Conservation (phyloP, 306 rosid species). For the barrel medic (Medicago truncatula) region MtrunA17r5.0-ANR NC_053048.1:56102501-56103000, state of each 20-base stretch:
- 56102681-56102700: not conserved
- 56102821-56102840: too few species aligned
- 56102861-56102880: too few species aligned
- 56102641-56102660: conserved; percentile 51
- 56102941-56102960: not conserved
- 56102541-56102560: too few species aligned
- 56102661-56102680: conserved; percentile 96
- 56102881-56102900: not conserved
- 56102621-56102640: not conserved
- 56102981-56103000: too few species aligned
- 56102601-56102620: not conserved
- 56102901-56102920: not conserved
- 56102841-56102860: too few species aligned
- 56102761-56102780: not conserved
- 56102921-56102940: not conserved
- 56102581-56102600: too few species aligned
- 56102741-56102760: too few species aligned
- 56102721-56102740: too few species aligned
- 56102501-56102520: conserved; percentile 67
- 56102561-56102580: too few species aligned
- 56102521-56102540: conserved; percentile 44
- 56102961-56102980: too few species aligned
- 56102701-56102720: too few species aligned
- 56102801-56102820: not conserved
- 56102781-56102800: not conserved